Evolutionary conservation across 129 eudicot species (phyloP), one percentile per base, ranked within the genome.

Genomic region (Gnaphalium uliginosum): DNA sequence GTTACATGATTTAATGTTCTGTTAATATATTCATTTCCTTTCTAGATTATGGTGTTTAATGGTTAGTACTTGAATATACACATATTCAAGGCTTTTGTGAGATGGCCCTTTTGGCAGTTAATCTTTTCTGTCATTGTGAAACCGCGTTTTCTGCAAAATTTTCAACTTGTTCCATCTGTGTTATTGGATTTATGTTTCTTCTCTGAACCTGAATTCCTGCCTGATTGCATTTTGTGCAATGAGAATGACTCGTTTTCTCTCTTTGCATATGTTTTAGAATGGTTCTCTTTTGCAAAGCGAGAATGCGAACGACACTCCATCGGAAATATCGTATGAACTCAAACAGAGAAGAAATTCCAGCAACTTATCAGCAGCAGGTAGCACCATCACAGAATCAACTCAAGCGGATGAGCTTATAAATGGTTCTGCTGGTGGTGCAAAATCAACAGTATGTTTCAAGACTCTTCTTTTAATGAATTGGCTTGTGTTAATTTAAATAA

Each of bases 331-430:
- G 43, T 48, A 21, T 66, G 83, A 73, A 73, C 68, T 21, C 68
- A 79, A 73, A 56, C 79, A 79, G 75, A 73, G 75, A 73, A 73
- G 79, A 85, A 82, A 91, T 29, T 92, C 89, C 60, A 89, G 91
- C 89, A 85, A 71, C 51, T 66, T 87, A 67, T 87, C 93, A 69
- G 84, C 88, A 60, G 86, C 81, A 14, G 91, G 90, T 79, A 93
- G 97, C 83, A 76, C 88, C 15, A 66, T 90, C 25, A 81, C 87
- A n/a, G 97, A 88, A 75, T 83, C 90, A 75, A 81, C 85, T 91
- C 97, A 88, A 70, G 89, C 66, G 72, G 98, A 87, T 82, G 98
- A 93, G 81, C 88, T 88, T 69, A 74, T 84, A 27, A 87, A 83
- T 82, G 91, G 89, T 74, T 89, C 87, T 71, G 81, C 83, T 84